Evolutionary conservation across 805 yeast genomes (phyloP).

Genomic region (Scheffersomyces lignosus): DNA sequence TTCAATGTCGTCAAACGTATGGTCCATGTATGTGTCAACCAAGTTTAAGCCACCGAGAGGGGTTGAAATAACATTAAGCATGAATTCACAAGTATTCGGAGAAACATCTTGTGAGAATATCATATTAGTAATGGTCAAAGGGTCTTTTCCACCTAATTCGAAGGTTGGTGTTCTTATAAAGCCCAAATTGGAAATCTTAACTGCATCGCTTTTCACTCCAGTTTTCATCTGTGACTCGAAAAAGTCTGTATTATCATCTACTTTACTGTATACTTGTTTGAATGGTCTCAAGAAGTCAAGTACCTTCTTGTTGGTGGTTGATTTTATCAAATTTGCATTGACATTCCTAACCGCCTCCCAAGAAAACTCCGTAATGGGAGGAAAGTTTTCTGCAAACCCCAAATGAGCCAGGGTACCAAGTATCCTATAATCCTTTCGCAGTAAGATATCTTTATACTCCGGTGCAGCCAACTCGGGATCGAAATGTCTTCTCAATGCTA

Average conservation of each 20-base stretch:
- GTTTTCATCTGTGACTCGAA: conserved; percentile 23
- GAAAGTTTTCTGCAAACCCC: conserved; percentile 30
- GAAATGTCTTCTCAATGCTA: conserved; percentile 32
- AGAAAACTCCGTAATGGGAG: conserved; percentile 29
- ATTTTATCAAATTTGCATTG: conserved; percentile 15
- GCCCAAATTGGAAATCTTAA: conserved; percentile 40
- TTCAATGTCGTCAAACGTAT: conserved; percentile 22
- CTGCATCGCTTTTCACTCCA: conserved; percentile 29
- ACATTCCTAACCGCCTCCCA: conserved; percentile 32
- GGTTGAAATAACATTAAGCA: conserved; percentile 31
- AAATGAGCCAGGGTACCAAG: conserved; percentile 35
- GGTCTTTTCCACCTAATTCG: conserved; percentile 2
- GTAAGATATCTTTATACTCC: conserved; percentile 17
- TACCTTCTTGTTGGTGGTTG: conserved; percentile 21
- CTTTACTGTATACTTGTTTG: conserved; percentile 12
- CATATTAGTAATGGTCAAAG: conserved; percentile 23
- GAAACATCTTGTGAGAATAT: conserved; percentile 39
- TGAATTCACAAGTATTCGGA: conserved; percentile 34
- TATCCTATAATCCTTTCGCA: conserved; percentile 19
- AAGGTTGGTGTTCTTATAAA: conserved; percentile 21
- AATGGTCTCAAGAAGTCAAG: conserved; percentile 22
- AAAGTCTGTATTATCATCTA: conserved; percentile 16
- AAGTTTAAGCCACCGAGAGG: conserved; percentile 33
- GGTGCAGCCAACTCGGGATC: conserved; percentile 9
- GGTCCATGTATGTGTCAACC: conserved; percentile 31